Conservation (phyloP, 1,139 yeast species). For the Geotrichum restrictum region DNA sequence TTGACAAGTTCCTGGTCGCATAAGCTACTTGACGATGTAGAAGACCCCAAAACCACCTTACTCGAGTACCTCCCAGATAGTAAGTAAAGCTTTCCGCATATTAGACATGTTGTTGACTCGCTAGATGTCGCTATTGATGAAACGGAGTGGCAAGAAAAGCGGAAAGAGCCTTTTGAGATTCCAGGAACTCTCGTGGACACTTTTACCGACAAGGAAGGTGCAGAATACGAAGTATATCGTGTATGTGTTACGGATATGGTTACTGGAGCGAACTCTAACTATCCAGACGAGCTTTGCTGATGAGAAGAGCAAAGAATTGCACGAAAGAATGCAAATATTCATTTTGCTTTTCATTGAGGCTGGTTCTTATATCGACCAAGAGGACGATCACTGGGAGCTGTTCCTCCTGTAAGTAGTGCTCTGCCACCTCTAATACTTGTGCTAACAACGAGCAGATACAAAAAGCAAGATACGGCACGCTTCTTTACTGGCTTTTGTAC, state of each 20-base stretch:
- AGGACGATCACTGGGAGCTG: slow-evolving; percentile 70
- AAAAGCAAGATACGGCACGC: slow-evolving; percentile 31
- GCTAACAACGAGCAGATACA: slow-evolving; percentile 22
- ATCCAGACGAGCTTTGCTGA: slow-evolving; percentile 45
- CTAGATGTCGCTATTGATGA: slow-evolving; percentile 59
- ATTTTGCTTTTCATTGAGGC: slow-evolving; percentile 87
- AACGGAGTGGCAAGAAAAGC: slow-evolving; percentile 56
- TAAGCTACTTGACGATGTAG: slow-evolving; percentile 39
- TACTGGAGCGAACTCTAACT: slow-evolving; percentile 18
- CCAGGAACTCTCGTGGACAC: slow-evolving; percentile 48
- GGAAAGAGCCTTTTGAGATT: slow-evolving; percentile 44
- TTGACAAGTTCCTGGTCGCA: slow-evolving; percentile 54
- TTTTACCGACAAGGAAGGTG: slow-evolving; percentile 40
- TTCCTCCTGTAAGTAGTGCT: slow-evolving; percentile 37
- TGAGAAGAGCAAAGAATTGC: slow-evolving; percentile 50
- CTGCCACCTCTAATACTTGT: slow-evolving; percentile 29
- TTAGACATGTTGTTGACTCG: neutral
- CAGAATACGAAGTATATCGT: slow-evolving; percentile 39
- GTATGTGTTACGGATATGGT: slow-evolving; percentile 24
- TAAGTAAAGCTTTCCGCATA: slow-evolving; percentile 1
- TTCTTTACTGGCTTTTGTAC: slow-evolving; percentile 75
- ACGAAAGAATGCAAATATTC: slow-evolving; percentile 70
- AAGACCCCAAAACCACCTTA: slow-evolving; percentile 50
- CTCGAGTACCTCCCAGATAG: slow-evolving; percentile 55
- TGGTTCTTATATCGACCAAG: slow-evolving; percentile 77